These are phyloP conservation scores for Phaeophleospora eucalypticola DNA, from an alignment of 2,329 filamentous ascomycete genomes.

Conservation along the genomic window DNA sequence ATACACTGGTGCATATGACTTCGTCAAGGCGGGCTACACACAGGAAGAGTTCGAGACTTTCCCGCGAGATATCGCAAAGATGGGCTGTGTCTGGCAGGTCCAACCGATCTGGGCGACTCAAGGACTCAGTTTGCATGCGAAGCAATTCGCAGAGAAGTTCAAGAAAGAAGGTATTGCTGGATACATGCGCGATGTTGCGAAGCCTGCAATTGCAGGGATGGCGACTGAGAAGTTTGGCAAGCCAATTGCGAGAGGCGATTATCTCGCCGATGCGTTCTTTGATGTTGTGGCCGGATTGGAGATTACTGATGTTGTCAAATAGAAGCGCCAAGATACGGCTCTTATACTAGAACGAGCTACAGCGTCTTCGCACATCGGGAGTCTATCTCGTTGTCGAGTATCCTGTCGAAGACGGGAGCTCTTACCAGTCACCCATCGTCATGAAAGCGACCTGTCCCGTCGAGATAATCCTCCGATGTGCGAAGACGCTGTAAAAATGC, in stretches of 20 bases:
- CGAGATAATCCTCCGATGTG: no score
- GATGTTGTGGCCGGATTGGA: conserved; percentile 10
- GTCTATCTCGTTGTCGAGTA: no score
- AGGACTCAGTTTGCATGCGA: conserved; percentile 7
- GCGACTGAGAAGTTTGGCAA: conserved; percentile 11
- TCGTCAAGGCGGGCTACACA: conserved; percentile 7
- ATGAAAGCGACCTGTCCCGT: no score
- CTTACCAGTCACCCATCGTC: no score
- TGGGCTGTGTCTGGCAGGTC: conserved; percentile 10
- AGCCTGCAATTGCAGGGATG: conserved; percentile 7
- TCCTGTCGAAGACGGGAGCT: no score
- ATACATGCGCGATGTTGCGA: conserved; percentile 11
- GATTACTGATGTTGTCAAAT: conserved; percentile 11
- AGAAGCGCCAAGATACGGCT: background rate
- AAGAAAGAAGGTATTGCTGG: conserved; percentile 13
- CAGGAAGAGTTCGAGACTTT: conserved; percentile 9
- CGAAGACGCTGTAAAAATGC: no score
- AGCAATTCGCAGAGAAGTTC: conserved; percentile 11
- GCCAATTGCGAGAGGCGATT: conserved; percentile 8
- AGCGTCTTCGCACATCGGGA: no score
- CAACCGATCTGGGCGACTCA: conserved; percentile 13
- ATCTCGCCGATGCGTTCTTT: conserved; percentile 11
- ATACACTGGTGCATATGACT: conserved; percentile 8
- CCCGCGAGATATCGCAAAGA: conserved; percentile 8
- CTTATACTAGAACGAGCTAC: no score